These are phyloP conservation scores for Thielaviopsis musarum DNA, from an alignment of 2,329 filamentous ascomycete genomes.

Conservation along the genomic window DNA sequence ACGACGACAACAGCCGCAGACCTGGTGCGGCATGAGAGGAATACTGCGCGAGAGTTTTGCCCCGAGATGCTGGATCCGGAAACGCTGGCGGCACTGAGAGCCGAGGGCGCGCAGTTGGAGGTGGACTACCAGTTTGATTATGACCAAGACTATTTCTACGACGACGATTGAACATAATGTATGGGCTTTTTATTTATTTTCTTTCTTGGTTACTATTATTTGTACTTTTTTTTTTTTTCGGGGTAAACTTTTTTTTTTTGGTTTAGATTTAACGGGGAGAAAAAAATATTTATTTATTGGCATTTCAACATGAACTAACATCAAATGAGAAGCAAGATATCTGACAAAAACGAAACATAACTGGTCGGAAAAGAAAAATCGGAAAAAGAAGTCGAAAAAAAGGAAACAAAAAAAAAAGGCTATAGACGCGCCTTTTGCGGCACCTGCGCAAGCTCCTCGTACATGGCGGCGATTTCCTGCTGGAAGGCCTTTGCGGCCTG, in stretches of 20 bases:
- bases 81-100: constrained; percentile 13
- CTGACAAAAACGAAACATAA: not conserved
- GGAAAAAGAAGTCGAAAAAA: not conserved
- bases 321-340: too few species aligned
- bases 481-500: constrained; percentile 37
- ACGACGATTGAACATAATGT: constrained; percentile 12
- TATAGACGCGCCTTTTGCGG: constrained; percentile 7
- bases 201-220: not conserved
- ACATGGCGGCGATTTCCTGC: constrained; percentile 37
- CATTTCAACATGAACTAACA: too few species aligned
- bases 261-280: too few species aligned
- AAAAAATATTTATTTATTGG: too few species aligned
- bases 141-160: constrained; percentile 19
- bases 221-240: not conserved
- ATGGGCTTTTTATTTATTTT: not conserved
- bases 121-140: constrained; percentile 15
- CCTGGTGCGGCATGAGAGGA: constrained; percentile 15
- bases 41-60: constrained; percentile 18
- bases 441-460: constrained; percentile 29
- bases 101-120: constrained; percentile 17
- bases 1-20: too few species aligned
- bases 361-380: not conserved
- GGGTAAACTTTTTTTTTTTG: too few species aligned
- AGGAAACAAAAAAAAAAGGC: not conserved
- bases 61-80: constrained; percentile 13